phyloP scores from a whole-genome alignment of 257 asterid genomes.

The Solanum clarkiae region DNA sequence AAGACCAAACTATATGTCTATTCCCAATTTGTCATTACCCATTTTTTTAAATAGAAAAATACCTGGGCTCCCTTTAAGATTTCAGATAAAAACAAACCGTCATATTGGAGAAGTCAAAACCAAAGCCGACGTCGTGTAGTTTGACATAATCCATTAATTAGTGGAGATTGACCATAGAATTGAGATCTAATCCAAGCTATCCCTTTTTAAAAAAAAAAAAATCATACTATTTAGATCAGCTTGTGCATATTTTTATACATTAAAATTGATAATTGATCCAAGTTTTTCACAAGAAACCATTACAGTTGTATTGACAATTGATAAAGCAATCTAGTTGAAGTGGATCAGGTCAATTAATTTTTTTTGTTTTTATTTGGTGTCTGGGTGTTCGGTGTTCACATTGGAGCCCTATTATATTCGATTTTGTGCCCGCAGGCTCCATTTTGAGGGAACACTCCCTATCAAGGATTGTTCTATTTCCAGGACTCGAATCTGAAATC shows the following conservation, averaged over 20 bases:
- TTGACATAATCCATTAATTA: background rate
- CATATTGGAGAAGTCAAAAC: background rate
- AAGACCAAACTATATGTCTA: background rate
- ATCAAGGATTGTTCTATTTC: too few relatives aligned
- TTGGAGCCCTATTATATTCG: too few relatives aligned
- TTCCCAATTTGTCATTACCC: background rate
- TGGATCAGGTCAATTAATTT: conserved; percentile 23
- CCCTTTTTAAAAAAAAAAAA: background rate
- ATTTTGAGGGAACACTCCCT: too few relatives aligned
- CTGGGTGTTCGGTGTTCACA: fast-evolving
- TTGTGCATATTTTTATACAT: background rate
- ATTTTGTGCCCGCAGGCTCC: fast-evolving
- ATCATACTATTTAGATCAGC: background rate
- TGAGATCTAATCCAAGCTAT: background rate
- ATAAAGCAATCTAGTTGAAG: background rate
- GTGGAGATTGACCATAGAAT: background rate
- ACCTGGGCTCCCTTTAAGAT: background rate
- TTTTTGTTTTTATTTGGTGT: too few relatives aligned
- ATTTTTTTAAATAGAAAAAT: background rate
- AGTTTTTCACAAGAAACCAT: background rate
- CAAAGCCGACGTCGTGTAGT: background rate
- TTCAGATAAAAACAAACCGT: background rate
- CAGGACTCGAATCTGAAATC: too few relatives aligned
- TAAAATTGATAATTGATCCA: background rate
- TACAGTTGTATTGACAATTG: background rate